A percentile compares a stretch with the other conserved stretches of the same genome.
Evolutionary conservation across 306 rosid species (phyloP).

Genomic region (Leucaena leucocephala): DNA sequence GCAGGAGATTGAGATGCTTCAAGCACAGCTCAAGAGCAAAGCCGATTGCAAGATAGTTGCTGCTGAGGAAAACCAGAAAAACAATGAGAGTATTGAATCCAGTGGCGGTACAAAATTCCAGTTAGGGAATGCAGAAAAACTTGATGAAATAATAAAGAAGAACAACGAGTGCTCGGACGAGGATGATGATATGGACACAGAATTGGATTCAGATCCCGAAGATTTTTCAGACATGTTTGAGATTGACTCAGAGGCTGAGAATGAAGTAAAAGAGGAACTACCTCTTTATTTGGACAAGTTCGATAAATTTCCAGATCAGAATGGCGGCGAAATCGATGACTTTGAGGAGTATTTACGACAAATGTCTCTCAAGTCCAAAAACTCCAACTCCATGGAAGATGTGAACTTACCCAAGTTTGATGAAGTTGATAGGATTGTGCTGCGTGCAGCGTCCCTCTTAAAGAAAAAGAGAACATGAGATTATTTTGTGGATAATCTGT

Average conservation of each 20-base stretch:
- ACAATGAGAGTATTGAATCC: conserved; percentile 35
- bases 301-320: conserved; percentile 60
- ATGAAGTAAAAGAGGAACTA: conserved; percentile 46
- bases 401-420: conserved; percentile 54
- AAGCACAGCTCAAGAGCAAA: conserved; percentile 54
- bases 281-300: conserved; percentile 84
- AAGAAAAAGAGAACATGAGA: conserved; percentile 61
- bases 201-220: conserved; percentile 61
- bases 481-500: conserved; percentile 15
- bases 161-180: conserved; percentile 23
- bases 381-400: conserved; percentile 40
- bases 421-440: conserved; percentile 77
- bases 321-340: conserved; percentile 53
- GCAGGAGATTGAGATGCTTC: conserved; percentile 83
- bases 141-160: conserved; percentile 36
- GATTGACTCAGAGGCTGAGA: conserved; percentile 39
- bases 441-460: conserved; percentile 72
- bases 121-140: conserved; percentile 43
- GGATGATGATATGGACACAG: conserved; percentile 52
- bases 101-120: conserved; percentile 43
- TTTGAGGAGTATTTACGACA: conserved; percentile 75
- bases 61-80: conserved; percentile 47
- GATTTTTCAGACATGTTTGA: conserved; percentile 79
- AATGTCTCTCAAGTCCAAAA: conserved; percentile 58
- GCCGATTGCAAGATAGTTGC: conserved; percentile 43